Percentiles rank a stretch among this genome's conserved stretches.
Evolutionary conservation across 1,284 basidiomycete species (phyloP).

Genomic region (Ganoderma leucocontextum): DNA sequence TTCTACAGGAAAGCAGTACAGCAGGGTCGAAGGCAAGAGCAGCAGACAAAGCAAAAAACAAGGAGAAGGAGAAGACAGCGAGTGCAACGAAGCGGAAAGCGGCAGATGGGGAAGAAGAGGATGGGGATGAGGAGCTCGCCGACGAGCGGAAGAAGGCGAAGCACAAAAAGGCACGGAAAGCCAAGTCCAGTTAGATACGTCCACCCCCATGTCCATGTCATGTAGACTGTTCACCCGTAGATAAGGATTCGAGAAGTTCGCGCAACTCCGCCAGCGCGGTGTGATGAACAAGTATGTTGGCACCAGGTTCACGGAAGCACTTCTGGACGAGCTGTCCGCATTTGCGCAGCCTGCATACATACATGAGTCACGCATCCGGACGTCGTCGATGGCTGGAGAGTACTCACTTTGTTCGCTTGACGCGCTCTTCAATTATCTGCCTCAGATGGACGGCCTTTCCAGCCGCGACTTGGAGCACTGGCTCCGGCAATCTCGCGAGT

Average conservation of each 20-base stretch:
- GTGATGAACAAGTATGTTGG: slow-evolving; percentile 17
- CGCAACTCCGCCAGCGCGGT: slow-evolving; percentile 24
- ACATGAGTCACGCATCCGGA: background rate
- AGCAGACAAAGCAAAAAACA: slow-evolving; percentile 7
- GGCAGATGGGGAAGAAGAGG: slow-evolving; percentile 38
- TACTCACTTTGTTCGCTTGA: slow-evolving; percentile 58
- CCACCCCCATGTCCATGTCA: background rate
- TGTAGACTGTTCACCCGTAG: slow-evolving; percentile 21
- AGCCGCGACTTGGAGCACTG: slow-evolving; percentile 68
- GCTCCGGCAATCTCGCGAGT: slow-evolving; percentile 81
- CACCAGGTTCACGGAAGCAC: slow-evolving; percentile 20
- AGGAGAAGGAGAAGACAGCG: slow-evolving; percentile 19
- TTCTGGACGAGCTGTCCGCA: slow-evolving; percentile 29
- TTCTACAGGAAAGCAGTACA: slow-evolving; percentile 27
- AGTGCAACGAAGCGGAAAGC: slow-evolving; percentile 38
- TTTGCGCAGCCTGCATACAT: slow-evolving; percentile 31
- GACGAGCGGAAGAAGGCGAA: slow-evolving; percentile 51
- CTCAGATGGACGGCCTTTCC: slow-evolving; percentile 67
- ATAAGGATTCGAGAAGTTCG: slow-evolving; percentile 24
- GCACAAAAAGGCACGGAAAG: slow-evolving; percentile 63
- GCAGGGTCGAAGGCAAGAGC: slow-evolving; percentile 23
- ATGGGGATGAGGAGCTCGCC: slow-evolving; percentile 36
- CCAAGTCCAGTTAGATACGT: slow-evolving; percentile 29
- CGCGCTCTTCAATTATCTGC: slow-evolving; percentile 55
- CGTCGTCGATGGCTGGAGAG: background rate